Evolutionary conservation across 495 filamentous ascomycete species (phyloP), one percentile per base, ranked within the genome.

Genomic region (Hyaloscypha finlandica): DNA sequence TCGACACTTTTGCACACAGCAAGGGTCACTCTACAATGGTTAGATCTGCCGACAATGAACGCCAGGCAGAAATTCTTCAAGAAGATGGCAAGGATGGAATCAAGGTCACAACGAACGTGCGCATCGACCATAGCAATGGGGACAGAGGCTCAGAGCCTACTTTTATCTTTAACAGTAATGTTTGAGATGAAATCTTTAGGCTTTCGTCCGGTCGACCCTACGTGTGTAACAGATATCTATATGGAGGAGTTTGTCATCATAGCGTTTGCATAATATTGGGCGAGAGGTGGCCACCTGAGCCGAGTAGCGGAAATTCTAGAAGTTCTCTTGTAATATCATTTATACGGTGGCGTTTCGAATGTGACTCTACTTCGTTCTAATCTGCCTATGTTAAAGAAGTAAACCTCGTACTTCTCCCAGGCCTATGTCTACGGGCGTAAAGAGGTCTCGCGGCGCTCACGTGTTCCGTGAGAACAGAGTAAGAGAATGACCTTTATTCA

Each of bases 21-120:
- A n/a, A n/a, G n/a, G n/a, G n/a, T n/a, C n/a, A n/a, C n/a, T n/a
- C n/a, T n/a, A n/a, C n/a, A n/a, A n/a, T n/a, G n/a, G n/a, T n/a
- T n/a, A n/a, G n/a, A n/a, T n/a, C n/a, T n/a, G n/a, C n/a, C n/a
- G n/a, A n/a, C n/a, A n/a, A n/a, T n/a, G n/a, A n/a, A n/a, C n/a
- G n/a, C n/a, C n/a, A n/a, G n/a, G n/a, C n/a, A 1, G 56, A 59
- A 12, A 59, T 59, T 33, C 56, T 59, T 14, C 12, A 30, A 32
- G 56, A 25, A n/a, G n/a, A 11, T 2, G 53, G 53, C 12, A 56
- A 56, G 22, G 53, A 56, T 19, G 53, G 53, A 25, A 56, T 56
- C 22, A 56, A 56, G 53, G 53, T 56, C 3, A 56, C 53, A 19
- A 56, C 53, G 16, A 56, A 56, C 53, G 53, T 56, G 53, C 53